These are phyloP conservation scores for Quercus gilva DNA, from an alignment of 306 rosid genomes.

Conservation along the genomic window DNA sequence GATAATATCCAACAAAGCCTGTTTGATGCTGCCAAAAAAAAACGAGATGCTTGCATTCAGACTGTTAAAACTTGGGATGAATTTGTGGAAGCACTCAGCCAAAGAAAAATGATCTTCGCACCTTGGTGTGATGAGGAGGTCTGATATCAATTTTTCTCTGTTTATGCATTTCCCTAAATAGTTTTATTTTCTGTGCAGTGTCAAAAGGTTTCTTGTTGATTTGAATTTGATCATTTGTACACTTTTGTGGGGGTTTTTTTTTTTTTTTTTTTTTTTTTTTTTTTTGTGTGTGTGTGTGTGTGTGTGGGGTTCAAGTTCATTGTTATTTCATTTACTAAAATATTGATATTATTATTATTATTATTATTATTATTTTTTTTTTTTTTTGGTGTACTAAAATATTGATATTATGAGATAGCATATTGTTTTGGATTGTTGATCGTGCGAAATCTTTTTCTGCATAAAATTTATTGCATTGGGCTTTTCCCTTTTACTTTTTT, in stretches of 20 bases:
- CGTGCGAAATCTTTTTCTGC: neutral
- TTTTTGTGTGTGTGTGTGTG: too few species aligned
- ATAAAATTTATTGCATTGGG: neutral
- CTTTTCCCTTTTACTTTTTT: neutral
- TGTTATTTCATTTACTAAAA: neutral
- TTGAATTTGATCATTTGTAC: neutral
- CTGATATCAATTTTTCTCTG: neutral
- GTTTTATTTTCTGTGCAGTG: neutral
- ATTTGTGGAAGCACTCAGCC: conserved; percentile 63
- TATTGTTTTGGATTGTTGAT: neutral
- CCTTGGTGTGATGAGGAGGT: conserved; percentile 99
- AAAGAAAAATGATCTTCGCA: conserved; percentile 79
- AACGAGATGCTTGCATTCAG: conserved; percentile 71
- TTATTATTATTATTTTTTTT: too few species aligned
- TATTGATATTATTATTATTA: neutral
- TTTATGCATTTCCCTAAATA: neutral
- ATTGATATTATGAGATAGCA: neutral
- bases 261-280: too few species aligned
- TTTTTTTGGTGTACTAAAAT: too few species aligned
- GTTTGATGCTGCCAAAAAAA: conserved; percentile 69
- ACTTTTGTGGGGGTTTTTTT: neutral
- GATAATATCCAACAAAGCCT: conserved; percentile 65
- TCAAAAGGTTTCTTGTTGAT: neutral
- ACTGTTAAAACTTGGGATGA: conserved; percentile 75
- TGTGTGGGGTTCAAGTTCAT: neutral